Evolutionary conservation across 371 early-diverging fungal genomes (phyloP).

Genomic region (Sporodiniella umbellata): DNA sequence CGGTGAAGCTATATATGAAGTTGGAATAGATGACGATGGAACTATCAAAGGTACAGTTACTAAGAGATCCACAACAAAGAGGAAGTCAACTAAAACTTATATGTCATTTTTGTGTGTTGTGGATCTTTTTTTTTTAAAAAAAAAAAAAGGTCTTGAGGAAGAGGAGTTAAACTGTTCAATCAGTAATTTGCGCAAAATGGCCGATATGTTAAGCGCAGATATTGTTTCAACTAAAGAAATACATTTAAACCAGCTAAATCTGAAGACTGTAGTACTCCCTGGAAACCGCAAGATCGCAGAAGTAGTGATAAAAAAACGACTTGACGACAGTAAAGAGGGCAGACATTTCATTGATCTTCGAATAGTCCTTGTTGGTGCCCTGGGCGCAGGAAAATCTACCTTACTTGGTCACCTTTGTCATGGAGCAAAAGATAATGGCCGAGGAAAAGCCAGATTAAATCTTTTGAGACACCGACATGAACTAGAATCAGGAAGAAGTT

Average conservation of each 20-base stretch:
- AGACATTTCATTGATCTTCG: constrained; percentile 69
- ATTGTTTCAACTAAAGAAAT: constrained; percentile 40
- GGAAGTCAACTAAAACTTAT: no score
- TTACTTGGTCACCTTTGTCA: constrained; percentile 80
- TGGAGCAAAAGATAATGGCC: constrained; percentile 83
- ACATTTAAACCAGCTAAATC: constrained; percentile 3
- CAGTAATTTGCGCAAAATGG: constrained; percentile 64
- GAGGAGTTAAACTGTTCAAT: constrained; percentile 63
- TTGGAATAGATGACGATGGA: constrained; percentile 89
- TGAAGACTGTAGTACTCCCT: not conserved
- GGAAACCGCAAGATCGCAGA: constrained; percentile 55
- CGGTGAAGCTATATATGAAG: constrained; percentile 86
- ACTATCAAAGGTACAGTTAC: constrained; percentile 66
- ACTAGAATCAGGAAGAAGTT: constrained; percentile 84
- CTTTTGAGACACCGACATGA: constrained; percentile 90
- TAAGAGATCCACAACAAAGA: constrained; percentile 6
- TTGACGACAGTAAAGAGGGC: constrained; percentile 37
- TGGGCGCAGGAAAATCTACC: constrained; percentile 85
- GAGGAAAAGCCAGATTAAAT: constrained; percentile 82
- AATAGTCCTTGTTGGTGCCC: constrained; percentile 79
- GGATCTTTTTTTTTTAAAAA: not conserved
- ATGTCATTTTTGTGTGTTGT: constrained; percentile 13
- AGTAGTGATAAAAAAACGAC: constrained; percentile 55
- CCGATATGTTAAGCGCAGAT: constrained; percentile 50
- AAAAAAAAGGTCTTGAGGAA: constrained; percentile 32